Evolutionary conservation across 108 stramenopile species (phyloP), one percentile per base, ranked within the genome.

Genomic region (Pelagomonas calceolata): DNA sequence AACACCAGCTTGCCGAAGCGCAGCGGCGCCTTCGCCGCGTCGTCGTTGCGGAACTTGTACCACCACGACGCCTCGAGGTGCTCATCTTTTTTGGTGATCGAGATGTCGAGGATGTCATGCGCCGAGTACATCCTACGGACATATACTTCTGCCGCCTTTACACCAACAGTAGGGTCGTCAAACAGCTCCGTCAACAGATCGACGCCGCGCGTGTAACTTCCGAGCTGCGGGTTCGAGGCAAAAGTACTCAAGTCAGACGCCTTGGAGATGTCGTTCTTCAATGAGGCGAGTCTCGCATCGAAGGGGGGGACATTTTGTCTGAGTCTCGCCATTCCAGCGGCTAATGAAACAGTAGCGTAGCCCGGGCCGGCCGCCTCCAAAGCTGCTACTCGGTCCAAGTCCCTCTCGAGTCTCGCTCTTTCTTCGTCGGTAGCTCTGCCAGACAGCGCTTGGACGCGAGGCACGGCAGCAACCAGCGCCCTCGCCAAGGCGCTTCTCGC

Each of bases 81-180:
- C 51, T 17, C 51, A 17, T 17, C 51, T 17, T 16, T 60, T 3
- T 1, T 3, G 37, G 75, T 82, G 21, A 91, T 86, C 32, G 70
- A 68, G 51, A 97, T 69, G 63, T 75, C 74, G 32, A 85, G 80
- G 32, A 94, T 85, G 63, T 84, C 79, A 84, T 97, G 91, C 32
- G 92, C 93, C 66, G 94, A 91, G 89, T 95, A 97, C 60, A 97
- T 89, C 68, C 96, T 92, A 36, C 93, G 90, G 67, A 92, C 80
- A 82, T 95, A 97, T 32, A 87, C 85, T 77, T 94, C 92, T 66
- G 87, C 85, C 29, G 69, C 68, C 31, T 85, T 83, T 33, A 97
- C 86, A 29, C 66, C 66, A 33, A 75, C 70, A 74, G 93, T 91
- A 26, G 76, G 66, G 67, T 97, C 93, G 66, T 76, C 73, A 75